Conservation (phyloP, 768 basidiomycete species). For the Tylopilus plumbeoviolaceoides region DNA sequence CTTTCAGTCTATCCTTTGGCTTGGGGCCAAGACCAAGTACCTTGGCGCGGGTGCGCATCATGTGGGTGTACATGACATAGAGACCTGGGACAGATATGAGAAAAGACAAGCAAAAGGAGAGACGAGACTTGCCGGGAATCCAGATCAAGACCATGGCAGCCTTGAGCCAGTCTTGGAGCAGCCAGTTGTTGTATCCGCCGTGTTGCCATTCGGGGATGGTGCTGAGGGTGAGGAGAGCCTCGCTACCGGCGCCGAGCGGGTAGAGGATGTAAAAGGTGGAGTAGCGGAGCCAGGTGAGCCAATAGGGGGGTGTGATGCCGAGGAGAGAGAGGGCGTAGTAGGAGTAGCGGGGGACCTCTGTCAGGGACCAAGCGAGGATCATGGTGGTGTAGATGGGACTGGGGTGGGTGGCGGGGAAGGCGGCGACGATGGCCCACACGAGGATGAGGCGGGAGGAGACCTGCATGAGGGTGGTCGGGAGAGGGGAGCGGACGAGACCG, state of each 20-base stretch:
- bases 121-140: constrained; percentile 72
- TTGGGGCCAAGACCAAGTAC: constrained; percentile 42
- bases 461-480: constrained; percentile 72
- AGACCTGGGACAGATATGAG: constrained; percentile 32
- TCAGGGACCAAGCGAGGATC: constrained; percentile 88
- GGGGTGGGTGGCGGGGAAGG: constrained; percentile 44
- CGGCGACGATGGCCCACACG: constrained; percentile 71
- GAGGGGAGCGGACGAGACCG: constrained; percentile 75
- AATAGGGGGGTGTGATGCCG: constrained; percentile 46
- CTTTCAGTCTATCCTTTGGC: constrained; percentile 23
- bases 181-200: constrained; percentile 46
- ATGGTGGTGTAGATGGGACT: constrained; percentile 86
- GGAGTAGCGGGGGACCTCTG: constrained; percentile 88
- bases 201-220: constrained; percentile 57
- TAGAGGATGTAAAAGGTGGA: constrained; percentile 94
- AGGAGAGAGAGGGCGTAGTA: constrained; percentile 77
- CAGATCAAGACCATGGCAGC: constrained; percentile 67
- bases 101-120: background rate
- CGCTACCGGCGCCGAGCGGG: constrained; percentile 86
- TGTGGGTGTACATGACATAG: constrained; percentile 55
- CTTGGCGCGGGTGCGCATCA: constrained; percentile 54
- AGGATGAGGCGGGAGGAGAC: constrained; percentile 78
- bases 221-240: constrained; percentile 78
- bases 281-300: constrained; percentile 78
- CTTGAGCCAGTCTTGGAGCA: constrained; percentile 52